A percentile compares a stretch with the other conserved stretches of the same genome.
Evolutionary conservation across 2,329 filamentous ascomycete genomes (phyloP).

Genomic region (Akanthomyces muscarius): DNA sequence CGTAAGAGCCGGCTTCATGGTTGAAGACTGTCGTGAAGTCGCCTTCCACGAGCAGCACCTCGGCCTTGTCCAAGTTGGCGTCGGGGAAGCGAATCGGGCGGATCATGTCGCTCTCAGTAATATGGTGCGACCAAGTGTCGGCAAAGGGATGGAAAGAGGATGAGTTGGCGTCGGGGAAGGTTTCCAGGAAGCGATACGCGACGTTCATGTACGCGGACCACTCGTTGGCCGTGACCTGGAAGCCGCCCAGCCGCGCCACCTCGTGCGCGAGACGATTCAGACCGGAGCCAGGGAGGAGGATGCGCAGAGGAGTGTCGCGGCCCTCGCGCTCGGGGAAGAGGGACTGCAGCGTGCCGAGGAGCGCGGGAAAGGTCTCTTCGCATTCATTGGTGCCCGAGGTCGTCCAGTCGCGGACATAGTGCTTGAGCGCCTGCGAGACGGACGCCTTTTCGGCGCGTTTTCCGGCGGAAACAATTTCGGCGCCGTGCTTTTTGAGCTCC

Average conservation of each 20-base stretch:
- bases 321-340: slow-evolving; percentile 29
- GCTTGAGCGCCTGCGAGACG: slow-evolving; percentile 51
- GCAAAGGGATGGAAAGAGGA: slow-evolving; percentile 47
- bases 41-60: slow-evolving; percentile 49
- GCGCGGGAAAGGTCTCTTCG: slow-evolving; percentile 37
- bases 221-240: slow-evolving; percentile 53
- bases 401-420: slow-evolving; percentile 56
- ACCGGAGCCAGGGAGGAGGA: slow-evolving; percentile 51
- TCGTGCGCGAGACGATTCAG: slow-evolving; percentile 51
- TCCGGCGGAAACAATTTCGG: slow-evolving; percentile 34
- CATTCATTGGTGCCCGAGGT: slow-evolving; percentile 44
- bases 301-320: slow-evolving; percentile 26
- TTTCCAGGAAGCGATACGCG: slow-evolving; percentile 47
- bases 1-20: slow-evolving; percentile 32
- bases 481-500: slow-evolving; percentile 43
- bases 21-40: slow-evolving; percentile 48
- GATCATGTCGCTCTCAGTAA: slow-evolving; percentile 43
- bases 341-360: slow-evolving; percentile 31
- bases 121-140: slow-evolving; percentile 55
- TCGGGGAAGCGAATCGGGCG: slow-evolving; percentile 46
- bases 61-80: slow-evolving; percentile 28
- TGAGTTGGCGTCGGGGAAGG: slow-evolving; percentile 24
- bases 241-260: slow-evolving; percentile 43
- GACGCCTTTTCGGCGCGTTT: slow-evolving; percentile 42
- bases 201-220: slow-evolving; percentile 57